These are phyloP conservation scores for Takakia lepidozioides DNA, from an alignment of 225 moss, liverwort and hornwort species.

Conservation along the genomic window DNA sequence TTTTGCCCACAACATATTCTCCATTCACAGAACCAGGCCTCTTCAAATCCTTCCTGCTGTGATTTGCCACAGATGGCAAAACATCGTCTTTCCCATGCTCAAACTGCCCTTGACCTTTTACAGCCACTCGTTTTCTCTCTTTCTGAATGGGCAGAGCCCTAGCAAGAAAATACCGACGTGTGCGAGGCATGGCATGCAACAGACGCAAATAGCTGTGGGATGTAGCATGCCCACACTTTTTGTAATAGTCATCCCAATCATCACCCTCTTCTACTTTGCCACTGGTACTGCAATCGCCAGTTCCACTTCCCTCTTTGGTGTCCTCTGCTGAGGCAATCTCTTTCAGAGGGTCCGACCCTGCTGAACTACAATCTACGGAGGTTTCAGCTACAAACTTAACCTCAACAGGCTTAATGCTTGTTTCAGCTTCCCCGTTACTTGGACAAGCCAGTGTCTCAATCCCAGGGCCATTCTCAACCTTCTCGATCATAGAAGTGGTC, in stretches of 20 bases:
- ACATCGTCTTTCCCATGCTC: constrained; percentile 17
- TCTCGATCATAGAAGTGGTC: too few species aligned
- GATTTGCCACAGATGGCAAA: constrained; percentile 6
- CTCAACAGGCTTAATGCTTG: too few species aligned
- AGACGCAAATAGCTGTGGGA: constrained; percentile 65
- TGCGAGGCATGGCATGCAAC: constrained; percentile 74
- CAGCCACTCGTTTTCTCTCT: constrained; percentile 35
- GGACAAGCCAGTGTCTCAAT: too few species aligned
- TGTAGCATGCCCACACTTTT: constrained; percentile 38
- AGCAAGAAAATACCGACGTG: constrained; percentile 74
- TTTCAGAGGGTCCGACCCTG: constrained; percentile 1
- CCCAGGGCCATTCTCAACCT: too few species aligned
- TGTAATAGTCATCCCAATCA: constrained; percentile 71
- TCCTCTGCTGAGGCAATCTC: constrained; percentile 8
- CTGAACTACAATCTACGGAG: constrained; percentile 1
- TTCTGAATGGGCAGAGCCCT: constrained; percentile 51
- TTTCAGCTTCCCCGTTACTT: too few species aligned
- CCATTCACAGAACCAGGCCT: background rate
- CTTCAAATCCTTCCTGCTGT: background rate
- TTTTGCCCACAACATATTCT: too few species aligned
- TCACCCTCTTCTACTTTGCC: constrained; percentile 26
- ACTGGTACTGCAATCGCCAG: constrained; percentile 47
- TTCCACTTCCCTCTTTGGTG: constrained; percentile 19
- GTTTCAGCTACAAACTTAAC: constrained; percentile 8
- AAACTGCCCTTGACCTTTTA: constrained; percentile 29